Conservation (phyloP, 345 rosid genomes). For the Geranium rotundifolium region DNA sequence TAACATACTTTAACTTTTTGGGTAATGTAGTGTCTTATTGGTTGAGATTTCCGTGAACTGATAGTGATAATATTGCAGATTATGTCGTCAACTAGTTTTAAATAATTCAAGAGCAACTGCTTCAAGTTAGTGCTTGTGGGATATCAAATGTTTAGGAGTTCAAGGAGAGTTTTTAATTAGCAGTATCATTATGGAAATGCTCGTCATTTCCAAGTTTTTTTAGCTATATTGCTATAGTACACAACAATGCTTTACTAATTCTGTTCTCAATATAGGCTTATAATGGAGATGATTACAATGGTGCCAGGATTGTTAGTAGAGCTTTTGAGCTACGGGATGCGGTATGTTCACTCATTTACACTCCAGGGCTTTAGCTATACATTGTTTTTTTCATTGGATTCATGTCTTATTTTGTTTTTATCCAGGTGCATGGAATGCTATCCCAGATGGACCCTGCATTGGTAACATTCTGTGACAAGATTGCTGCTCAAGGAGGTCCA, state of each 20-base stretch:
- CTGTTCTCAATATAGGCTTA: slow-evolving; percentile 39
- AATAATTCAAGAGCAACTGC: not conserved
- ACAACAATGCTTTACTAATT: not conserved
- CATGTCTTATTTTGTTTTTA: slow-evolving; percentile 1
- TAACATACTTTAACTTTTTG: too few species aligned
- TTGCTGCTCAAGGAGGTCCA: slow-evolving; percentile 84
- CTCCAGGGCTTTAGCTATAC: not conserved
- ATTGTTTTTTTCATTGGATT: not conserved
- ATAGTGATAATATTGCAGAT: not conserved
- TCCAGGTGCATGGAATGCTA: slow-evolving; percentile 91
- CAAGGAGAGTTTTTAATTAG: not conserved
- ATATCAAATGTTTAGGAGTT: not conserved
- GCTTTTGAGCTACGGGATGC: slow-evolving; percentile 91
- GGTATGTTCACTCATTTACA: slow-evolving; percentile 25
- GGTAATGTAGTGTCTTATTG: too few species aligned
- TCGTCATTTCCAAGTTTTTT: too few species aligned
- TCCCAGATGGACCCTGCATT: slow-evolving; percentile 99
- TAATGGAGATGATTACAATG: slow-evolving; percentile 92
- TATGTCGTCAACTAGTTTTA: not conserved
- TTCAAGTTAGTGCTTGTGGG: too few species aligned
- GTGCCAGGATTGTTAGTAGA: slow-evolving; percentile 91
- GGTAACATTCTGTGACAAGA: slow-evolving; percentile 72
- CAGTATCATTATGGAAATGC: not conserved
- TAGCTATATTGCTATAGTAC: not conserved
- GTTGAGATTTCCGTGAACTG: not conserved